These are phyloP conservation scores for Austroboletus niveus DNA, from an alignment of 1,284 basidiomycete genomes.

Conservation along the genomic window DNA sequence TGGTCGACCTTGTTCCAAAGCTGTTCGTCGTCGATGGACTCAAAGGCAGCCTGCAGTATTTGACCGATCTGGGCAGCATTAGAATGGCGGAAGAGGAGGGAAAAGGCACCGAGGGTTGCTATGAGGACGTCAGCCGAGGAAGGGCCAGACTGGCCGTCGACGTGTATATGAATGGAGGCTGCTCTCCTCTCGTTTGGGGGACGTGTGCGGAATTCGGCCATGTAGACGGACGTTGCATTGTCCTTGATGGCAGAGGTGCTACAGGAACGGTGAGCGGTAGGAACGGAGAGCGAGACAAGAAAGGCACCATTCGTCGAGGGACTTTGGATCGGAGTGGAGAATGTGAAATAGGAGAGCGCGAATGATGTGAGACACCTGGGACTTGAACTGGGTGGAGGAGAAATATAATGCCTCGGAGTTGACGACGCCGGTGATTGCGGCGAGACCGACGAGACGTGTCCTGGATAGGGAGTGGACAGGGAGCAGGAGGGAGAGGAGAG, in stretches of 20 bases:
- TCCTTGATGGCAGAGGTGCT: constrained; percentile 65
- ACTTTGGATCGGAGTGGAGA: constrained; percentile 58
- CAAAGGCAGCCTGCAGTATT: constrained; percentile 70
- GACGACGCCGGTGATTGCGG: constrained; percentile 78
- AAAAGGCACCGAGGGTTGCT: constrained; percentile 71
- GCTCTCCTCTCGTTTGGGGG: constrained; percentile 79
- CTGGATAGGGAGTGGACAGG: constrained; percentile 38
- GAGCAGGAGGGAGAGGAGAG: background rate
- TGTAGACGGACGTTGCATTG: constrained; percentile 69
- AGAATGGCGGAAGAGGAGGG: constrained; percentile 73
- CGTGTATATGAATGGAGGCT: constrained; percentile 82
- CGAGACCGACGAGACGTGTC: constrained; percentile 82
- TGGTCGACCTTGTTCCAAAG: constrained; percentile 77
- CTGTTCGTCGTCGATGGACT: constrained; percentile 58
- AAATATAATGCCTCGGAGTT: constrained; percentile 86
- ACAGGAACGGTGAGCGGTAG: background rate
- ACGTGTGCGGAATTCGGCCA: constrained; percentile 76
- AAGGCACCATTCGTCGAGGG: constrained; percentile 68
- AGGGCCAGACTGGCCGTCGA: constrained; percentile 87
- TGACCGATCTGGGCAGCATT: constrained; percentile 75
- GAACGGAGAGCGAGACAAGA: background rate
- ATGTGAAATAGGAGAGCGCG: constrained; percentile 75
- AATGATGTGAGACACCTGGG: constrained; percentile 72
- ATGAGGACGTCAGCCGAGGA: constrained; percentile 71
- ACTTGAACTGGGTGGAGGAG: constrained; percentile 70